Conservation (phyloP, 106 monocot species). For the Ottelia alismoides region DNA sequence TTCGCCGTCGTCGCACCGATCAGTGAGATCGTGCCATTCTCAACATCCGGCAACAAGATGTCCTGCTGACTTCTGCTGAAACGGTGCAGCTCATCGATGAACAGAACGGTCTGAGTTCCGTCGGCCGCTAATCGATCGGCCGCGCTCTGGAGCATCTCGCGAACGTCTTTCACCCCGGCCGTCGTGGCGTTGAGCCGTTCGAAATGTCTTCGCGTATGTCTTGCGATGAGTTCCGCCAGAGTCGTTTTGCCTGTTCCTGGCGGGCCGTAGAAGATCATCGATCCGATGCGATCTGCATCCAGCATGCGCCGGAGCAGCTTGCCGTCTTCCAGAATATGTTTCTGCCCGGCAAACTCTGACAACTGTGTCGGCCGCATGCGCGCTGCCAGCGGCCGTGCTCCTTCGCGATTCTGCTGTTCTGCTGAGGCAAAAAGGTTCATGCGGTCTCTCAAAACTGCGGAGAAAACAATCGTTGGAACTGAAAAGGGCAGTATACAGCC, state of each 20-base stretch:
- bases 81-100: not conserved
- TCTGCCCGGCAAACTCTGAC: not conserved
- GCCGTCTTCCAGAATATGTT: not conserved
- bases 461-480: no score
- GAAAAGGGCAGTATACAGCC: no score
- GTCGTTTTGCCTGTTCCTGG: no score
- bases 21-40: not conserved
- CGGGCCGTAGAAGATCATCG: not conserved
- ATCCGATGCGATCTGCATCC: no score
- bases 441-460: no score
- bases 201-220: not conserved
- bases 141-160: not conserved
- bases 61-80: not conserved
- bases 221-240: not conserved
- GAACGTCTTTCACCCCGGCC: not conserved
- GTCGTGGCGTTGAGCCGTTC: not conserved
- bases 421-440: no score
- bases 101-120: not conserved
- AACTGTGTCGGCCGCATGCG: not conserved
- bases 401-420: no score
- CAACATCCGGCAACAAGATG: not conserved
- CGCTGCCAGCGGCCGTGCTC: not conserved
- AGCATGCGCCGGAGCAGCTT: not conserved
- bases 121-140: no score
- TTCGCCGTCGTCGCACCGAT: not conserved